Evolutionary conservation across 2,329 filamentous ascomycete genomes (phyloP).

Genomic region (Botrytis deweyae): DNA sequence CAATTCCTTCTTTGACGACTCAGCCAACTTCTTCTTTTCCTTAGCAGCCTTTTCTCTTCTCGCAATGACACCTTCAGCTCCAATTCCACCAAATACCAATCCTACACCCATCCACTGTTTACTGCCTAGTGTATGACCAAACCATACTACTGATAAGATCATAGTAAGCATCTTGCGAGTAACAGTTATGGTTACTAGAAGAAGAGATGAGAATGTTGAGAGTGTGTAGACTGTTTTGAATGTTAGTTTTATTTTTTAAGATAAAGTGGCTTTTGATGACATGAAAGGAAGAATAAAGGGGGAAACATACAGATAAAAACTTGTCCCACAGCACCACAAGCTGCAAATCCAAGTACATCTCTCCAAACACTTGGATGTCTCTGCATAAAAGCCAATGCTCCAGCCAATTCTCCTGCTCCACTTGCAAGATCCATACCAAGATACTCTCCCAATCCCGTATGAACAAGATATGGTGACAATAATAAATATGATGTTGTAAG

Average conservation of each 20-base stretch:
- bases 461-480: slow-evolving; percentile 75
- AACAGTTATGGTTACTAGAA: slow-evolving; percentile 94
- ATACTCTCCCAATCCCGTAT: slow-evolving; percentile 62
- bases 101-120: slow-evolving; percentile 94
- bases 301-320: slow-evolving; percentile 79
- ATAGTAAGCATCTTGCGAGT: slow-evolving; percentile 99
- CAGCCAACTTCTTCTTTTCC: slow-evolving; percentile 44
- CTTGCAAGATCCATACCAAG: slow-evolving; percentile 62
- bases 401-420: slow-evolving; percentile 68
- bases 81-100: slow-evolving; percentile 93
- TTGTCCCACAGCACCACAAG: slow-evolving; percentile 89
- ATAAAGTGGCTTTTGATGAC: not conserved
- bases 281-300: slow-evolving; percentile 5
- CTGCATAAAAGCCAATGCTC: slow-evolving; percentile 78
- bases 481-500: slow-evolving; percentile 77
- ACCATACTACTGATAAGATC: slow-evolving; percentile 92
- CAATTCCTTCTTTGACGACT: slow-evolving; percentile 33
- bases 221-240: slow-evolving; percentile 70
- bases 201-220: slow-evolving; percentile 83
- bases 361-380: slow-evolving; percentile 78
- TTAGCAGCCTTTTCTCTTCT: slow-evolving; percentile 81
- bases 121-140: slow-evolving; percentile 80
- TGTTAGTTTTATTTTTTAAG: slow-evolving; percentile 2
- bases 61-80: slow-evolving; percentile 81
- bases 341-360: slow-evolving; percentile 86